phyloP scores from a whole-genome alignment of 495 filamentous ascomycete genomes.

The Letharia columbiana region DNA sequence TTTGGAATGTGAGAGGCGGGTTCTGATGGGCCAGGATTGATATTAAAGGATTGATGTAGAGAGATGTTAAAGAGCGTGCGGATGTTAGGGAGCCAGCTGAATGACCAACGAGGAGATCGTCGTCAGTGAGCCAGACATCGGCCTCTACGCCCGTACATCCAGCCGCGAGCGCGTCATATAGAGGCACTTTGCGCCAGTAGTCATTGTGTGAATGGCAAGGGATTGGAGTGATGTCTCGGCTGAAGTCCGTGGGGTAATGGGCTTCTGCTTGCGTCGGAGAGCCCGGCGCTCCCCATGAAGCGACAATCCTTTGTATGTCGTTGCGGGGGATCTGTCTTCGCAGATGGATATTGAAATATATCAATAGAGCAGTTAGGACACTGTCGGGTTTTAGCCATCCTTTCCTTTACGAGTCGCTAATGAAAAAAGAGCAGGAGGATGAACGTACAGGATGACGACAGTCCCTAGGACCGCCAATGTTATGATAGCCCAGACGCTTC shows the following conservation, averaged over 20 bases:
- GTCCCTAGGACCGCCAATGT: not conserved
- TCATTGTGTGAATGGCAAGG: slow-evolving; percentile 64
- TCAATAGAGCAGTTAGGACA: not conserved
- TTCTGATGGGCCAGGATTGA: slow-evolving; percentile 49
- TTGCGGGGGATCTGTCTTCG: slow-evolving; percentile 6
- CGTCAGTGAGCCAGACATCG: slow-evolving; percentile 53
- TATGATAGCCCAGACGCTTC: not conserved
- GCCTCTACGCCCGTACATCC: slow-evolving; percentile 64
- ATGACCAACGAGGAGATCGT: slow-evolving; percentile 51
- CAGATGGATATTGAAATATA: slow-evolving; percentile 14
- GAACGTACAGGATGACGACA: not conserved
- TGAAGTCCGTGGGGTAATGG: slow-evolving; percentile 39
- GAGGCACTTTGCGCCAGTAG: slow-evolving; percentile 51
- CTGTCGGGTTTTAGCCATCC: not conserved
- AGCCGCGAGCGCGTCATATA: slow-evolving; percentile 43
- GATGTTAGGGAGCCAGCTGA: slow-evolving; percentile 40
- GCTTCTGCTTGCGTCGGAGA: not conserved
- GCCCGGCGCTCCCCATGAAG: slow-evolving; percentile 12
- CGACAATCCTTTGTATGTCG: slow-evolving; percentile 16
- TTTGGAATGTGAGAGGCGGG: slow-evolving; percentile 18
- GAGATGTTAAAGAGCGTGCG: slow-evolving; percentile 48
- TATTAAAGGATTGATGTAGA: slow-evolving; percentile 59
- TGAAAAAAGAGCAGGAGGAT: not conserved
- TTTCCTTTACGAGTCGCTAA: not conserved
- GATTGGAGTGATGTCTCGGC: slow-evolving; percentile 47